These are phyloP conservation scores for Euphorbia celastroides DNA, from an alignment of 441 rosid genomes.

Conservation along the genomic window DNA sequence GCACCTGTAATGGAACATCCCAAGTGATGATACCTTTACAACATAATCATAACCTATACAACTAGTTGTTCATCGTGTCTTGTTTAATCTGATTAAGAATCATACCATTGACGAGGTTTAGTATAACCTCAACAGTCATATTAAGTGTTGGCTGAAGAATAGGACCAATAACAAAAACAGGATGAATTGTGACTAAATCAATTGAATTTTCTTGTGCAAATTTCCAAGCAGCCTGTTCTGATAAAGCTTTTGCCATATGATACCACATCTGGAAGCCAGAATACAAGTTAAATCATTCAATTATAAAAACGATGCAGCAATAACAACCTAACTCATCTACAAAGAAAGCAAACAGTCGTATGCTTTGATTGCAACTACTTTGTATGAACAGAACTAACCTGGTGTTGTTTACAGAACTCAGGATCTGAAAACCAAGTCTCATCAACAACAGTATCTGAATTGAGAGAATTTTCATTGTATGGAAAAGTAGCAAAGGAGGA, in stretches of 20 bases:
- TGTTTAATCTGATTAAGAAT: conserved; percentile 3
- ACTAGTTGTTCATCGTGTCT: no score
- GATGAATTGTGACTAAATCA: conserved; percentile 61
- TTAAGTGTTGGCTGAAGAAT: conserved; percentile 49
- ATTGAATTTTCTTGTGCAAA: conserved; percentile 57
- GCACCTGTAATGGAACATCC: neutral
- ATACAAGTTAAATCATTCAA: neutral
- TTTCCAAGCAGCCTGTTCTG: conserved; percentile 73
- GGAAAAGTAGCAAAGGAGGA: conserved; percentile 35
- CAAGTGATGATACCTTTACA: no score
- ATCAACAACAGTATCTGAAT: conserved; percentile 37
- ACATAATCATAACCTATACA: conserved; percentile 1
- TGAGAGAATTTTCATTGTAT: conserved; percentile 27
- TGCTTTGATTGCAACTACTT: no score
- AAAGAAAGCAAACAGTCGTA: no score
- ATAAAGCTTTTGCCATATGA: conserved; percentile 53
- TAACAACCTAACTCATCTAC: no score
- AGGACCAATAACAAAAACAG: conserved; percentile 68
- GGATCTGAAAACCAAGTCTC: conserved; percentile 67
- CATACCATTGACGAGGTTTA: conserved; percentile 41
- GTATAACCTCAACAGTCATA: conserved; percentile 32
- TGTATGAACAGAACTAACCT: conserved; percentile 25
- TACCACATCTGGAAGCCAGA: conserved; percentile 7
- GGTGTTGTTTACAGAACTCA: conserved; percentile 25
- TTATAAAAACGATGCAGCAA: neutral